Base-by-base conservation (phyloP, 148 eudicot species). In the Camellia sinensis region DNA sequence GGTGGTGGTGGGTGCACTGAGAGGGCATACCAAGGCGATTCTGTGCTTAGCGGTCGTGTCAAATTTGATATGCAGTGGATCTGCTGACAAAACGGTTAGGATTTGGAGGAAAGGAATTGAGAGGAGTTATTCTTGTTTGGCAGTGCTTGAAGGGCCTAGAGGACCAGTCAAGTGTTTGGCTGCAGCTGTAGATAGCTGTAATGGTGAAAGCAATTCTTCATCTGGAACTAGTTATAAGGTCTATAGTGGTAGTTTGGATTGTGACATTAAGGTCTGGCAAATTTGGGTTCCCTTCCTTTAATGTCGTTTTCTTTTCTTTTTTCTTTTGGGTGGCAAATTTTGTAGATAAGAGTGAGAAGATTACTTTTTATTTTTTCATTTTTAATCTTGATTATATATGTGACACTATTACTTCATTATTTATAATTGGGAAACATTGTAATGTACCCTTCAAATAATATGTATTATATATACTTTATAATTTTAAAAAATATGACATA, bases 171-270 rank as follows among this genome's bases (percentile, higher is more conserved):
- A 74, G 65, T 74, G 77, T 40, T 59, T 74, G 22, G 64, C 89
- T 63, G 97, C 89, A 40, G 79, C 86, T 57, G 81, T 84, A 6
- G 93, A 91, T 72, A 21, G 78, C 59, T 41, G 67, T 19, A 57
- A 29, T 12, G 11, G 13, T 52, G 77, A 67, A 13, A 48, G 62
- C 43, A 56, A 29, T 67, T 77, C 83, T 81, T 59, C 13, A 48
- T 65, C 66, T 11, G 88, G 86, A 13, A 82, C 87, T 78, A 78
- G 82, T 78, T 93, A 78, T 75, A 63, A 85, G 52, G 84, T 94
- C 44, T 92, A 87, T 15, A 92, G 98, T 87, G 98, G 98, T 18
- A 84, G 97, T 62, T 84, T 94, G 86, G 98, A 92, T 86, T 84
- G 85, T 86, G 95, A 91, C 65, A 83, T 91, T 64, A 91, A 87